Evolutionary conservation across 2,329 filamentous ascomycete genomes (phyloP), one percentile per base, ranked within the genome.

Genomic region (Sclerotinia sclerotiorum): DNA sequence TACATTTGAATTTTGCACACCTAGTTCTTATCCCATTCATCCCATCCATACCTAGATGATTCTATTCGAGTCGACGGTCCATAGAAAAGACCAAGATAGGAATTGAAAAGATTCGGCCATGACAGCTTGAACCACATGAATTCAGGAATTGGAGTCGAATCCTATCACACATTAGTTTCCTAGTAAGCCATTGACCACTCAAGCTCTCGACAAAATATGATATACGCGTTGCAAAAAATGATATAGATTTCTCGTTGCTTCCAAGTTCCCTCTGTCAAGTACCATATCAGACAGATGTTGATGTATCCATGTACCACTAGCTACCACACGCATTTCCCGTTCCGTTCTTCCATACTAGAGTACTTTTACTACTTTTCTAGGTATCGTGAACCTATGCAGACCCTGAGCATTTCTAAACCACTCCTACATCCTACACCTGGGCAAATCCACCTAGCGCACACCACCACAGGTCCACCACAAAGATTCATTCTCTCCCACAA

Each of bases 361-460:
- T 13, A 39, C 39, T 39, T 32, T 32, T 5, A 42, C 32, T 32
- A 42, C 24, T 32, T 46, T 42, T 48, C 46, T 46, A 68, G 57
- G 42, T 46, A 54, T 48, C 49, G 39, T 56, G 19, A 35, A 67
- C 15, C 39, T 48, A 61, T 44, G 51, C 42, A 49, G 49, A 44
- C 48, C 35, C 57, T 68, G 48, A 39, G 19, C 35, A 54, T 32
- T 42, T 55, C 54, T 56, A 46, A n/a, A 24, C 27, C 51, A 66
- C 35, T 68, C 57, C 65, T 64, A 69, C 68, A 55, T 27, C 51
- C 32, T 57, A 44, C 35, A 48, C 35, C 68, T 63, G 44, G 27
- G 56, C 32, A 65, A 46, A 46, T 35, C 54, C 67, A 42, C 62
- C 63, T 51, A 58, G 32, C 51, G 27, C 35, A 32, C 63, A 51